Conservation (phyloP, 441 rosid genomes). For the Hura crepitans region DNA sequence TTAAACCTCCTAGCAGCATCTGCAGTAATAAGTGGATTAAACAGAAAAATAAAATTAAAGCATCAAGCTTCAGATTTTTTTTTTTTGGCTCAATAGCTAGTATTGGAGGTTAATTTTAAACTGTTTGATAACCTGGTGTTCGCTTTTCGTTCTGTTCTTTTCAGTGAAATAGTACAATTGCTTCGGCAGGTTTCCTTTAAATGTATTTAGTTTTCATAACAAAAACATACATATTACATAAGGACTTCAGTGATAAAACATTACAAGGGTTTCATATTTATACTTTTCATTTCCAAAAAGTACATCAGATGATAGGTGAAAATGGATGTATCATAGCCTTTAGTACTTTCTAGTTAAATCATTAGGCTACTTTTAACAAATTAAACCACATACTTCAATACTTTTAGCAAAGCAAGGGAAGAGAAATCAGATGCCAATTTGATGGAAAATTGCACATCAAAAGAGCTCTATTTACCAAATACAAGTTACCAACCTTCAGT, state of each 20-base stretch:
- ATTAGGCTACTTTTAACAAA: neutral
- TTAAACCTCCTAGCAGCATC: constrained; percentile 68
- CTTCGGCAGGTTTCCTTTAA: neutral
- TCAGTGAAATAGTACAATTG: neutral
- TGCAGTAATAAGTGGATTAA: constrained; percentile 27
- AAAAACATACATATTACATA: neutral
- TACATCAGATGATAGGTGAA: neutral
- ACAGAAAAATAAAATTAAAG: neutral
- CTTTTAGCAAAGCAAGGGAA: neutral
- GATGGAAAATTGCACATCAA: neutral
- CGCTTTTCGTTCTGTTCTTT: neutral
- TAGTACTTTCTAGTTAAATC: neutral
- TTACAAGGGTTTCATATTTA: neutral
- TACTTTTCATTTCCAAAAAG: neutral
- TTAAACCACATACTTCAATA: neutral
- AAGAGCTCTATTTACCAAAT: constrained; percentile 12
- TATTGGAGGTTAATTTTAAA: neutral
- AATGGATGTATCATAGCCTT: neutral
- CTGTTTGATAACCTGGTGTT: neutral
- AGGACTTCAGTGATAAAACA: neutral
- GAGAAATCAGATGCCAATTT: neutral
- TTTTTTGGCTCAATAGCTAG: neutral
- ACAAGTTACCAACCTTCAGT: constrained; percentile 46
- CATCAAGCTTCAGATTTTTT: neutral
- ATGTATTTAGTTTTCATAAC: neutral